These are phyloP conservation scores for Zasmidium cellare DNA, from an alignment of 2,329 filamentous ascomycete species.

Conservation along the genomic window DNA sequence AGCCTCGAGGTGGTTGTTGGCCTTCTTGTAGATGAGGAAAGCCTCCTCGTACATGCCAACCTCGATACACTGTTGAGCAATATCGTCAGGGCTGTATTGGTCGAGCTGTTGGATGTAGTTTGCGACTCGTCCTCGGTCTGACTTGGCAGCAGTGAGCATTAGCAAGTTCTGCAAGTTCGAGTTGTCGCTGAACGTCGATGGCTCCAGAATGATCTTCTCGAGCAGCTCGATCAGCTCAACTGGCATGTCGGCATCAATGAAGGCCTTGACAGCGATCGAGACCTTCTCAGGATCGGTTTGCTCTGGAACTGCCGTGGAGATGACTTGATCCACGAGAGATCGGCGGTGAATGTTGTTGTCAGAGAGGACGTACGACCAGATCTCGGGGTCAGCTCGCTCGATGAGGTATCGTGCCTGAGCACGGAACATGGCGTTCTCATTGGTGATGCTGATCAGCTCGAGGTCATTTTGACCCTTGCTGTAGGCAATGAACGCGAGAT, in stretches of 20 bases:
- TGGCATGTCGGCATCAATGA: slow-evolving; percentile 87
- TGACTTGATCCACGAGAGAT: slow-evolving; percentile 93
- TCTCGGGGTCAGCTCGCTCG: slow-evolving; percentile 82
- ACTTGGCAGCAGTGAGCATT: slow-evolving; percentile 94
- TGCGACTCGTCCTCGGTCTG: slow-evolving; percentile 91
- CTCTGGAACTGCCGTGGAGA: slow-evolving; percentile 75
- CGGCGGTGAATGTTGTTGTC: slow-evolving; percentile 94
- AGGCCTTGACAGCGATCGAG: slow-evolving; percentile 87
- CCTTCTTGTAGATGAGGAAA: slow-evolving; percentile 98
- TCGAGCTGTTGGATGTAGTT: slow-evolving; percentile 93
- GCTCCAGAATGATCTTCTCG: slow-evolving; percentile 99
- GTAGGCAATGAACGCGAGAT: slow-evolving; percentile 92
- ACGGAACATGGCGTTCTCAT: slow-evolving; percentile 99
- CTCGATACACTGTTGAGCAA: slow-evolving; percentile 88
- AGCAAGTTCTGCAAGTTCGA: slow-evolving; percentile 93
- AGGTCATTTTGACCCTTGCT: slow-evolving; percentile 96
- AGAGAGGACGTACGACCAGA: slow-evolving; percentile 93
- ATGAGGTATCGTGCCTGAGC: slow-evolving; percentile 95
- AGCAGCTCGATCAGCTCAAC: slow-evolving; percentile 94
- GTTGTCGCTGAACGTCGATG: slow-evolving; percentile 98
- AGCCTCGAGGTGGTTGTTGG: slow-evolving; percentile 81
- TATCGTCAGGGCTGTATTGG: slow-evolving; percentile 87
- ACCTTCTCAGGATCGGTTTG: slow-evolving; percentile 88
- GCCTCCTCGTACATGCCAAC: slow-evolving; percentile 95
- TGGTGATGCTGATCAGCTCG: slow-evolving; percentile 95